These are phyloP conservation scores for Epichloe uncinata DNA, from an alignment of 2,329 filamentous ascomycete species.

Conservation along the genomic window DNA sequence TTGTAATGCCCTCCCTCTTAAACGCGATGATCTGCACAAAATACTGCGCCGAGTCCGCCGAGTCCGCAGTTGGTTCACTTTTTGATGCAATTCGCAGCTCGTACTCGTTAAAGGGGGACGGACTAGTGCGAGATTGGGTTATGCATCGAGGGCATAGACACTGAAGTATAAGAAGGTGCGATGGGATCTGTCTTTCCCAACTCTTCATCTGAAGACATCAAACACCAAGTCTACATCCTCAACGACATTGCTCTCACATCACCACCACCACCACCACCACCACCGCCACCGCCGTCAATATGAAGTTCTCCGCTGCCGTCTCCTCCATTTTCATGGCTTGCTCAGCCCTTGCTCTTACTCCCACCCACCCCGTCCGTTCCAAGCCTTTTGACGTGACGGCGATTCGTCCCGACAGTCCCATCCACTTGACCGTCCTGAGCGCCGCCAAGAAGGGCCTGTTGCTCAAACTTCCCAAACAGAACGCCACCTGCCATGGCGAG, in stretches of 20 bases:
- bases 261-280: neutral
- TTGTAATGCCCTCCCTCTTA: too few species aligned
- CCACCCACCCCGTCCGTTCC: slow-evolving; percentile 6
- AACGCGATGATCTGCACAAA: too few species aligned
- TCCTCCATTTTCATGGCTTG: slow-evolving; percentile 14
- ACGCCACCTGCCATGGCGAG: slow-evolving; percentile 34
- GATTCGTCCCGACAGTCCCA: slow-evolving; percentile 32
- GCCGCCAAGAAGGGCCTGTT: slow-evolving; percentile 32
- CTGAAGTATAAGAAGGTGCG: neutral
- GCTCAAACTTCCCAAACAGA: slow-evolving; percentile 29
- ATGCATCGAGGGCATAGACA: too few species aligned
- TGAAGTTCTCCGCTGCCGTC: slow-evolving; percentile 17
- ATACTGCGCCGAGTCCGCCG: too few species aligned
- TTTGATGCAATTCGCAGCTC: too few species aligned
- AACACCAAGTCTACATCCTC: neutral
- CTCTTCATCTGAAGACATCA: neutral
- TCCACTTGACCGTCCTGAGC: slow-evolving; percentile 33
- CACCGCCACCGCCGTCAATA: slow-evolving; percentile 5
- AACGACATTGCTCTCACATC: neutral
- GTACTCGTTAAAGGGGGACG: too few species aligned
- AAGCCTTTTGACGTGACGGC: slow-evolving; percentile 35
- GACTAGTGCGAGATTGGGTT: too few species aligned
- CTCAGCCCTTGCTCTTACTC: slow-evolving; percentile 15
- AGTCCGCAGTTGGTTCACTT: too few species aligned
- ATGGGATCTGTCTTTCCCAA: neutral